A percentile compares a stretch with the other conserved stretches of the same genome.
phyloP scores from a whole-genome alignment of 169 alveolate species.

The Sarcocystis neurona region DNA sequence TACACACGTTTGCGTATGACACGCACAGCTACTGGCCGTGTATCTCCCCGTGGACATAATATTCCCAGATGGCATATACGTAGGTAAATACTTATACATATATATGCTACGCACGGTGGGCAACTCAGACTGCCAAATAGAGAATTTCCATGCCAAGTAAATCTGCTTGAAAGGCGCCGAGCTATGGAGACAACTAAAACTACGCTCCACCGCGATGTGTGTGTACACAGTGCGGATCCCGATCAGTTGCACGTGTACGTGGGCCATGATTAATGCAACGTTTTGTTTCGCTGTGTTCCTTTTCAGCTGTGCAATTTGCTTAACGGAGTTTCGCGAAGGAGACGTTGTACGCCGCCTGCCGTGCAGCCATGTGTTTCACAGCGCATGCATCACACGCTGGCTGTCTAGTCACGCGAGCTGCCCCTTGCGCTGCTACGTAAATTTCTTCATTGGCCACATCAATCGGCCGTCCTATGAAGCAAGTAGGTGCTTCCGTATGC shows the following conservation, averaged over 20 bases:
- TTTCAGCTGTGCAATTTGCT: constrained; percentile 45
- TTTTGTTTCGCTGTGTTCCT: background rate
- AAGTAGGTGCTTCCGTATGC: too few relatives aligned
- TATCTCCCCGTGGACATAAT: too few relatives aligned
- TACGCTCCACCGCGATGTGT: background rate
- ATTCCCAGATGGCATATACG: too few relatives aligned
- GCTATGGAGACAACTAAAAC: too few relatives aligned
- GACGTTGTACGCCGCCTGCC: constrained; percentile 74
- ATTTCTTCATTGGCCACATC: constrained; percentile 6
- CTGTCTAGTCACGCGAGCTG: constrained; percentile 67
- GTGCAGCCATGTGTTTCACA: constrained; percentile 78
- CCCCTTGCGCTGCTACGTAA: constrained; percentile 63
- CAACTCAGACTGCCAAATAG: too few relatives aligned
- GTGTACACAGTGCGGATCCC: background rate
- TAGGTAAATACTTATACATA: too few relatives aligned
- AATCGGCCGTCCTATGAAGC: background rate
- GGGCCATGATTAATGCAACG: background rate
- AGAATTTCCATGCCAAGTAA: too few relatives aligned
- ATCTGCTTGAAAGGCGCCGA: too few relatives aligned
- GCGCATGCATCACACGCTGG: constrained; percentile 79
- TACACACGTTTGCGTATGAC: too few relatives aligned
- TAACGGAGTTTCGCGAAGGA: constrained; percentile 24
- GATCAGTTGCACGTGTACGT: background rate
- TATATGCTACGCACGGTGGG: too few relatives aligned
- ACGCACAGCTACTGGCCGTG: too few relatives aligned